A percentile compares a stretch with the other conserved stretches of the same genome.
phyloP scores from a whole-genome alignment of 306 rosid genomes.

The Medicago ruthenica region DNA sequence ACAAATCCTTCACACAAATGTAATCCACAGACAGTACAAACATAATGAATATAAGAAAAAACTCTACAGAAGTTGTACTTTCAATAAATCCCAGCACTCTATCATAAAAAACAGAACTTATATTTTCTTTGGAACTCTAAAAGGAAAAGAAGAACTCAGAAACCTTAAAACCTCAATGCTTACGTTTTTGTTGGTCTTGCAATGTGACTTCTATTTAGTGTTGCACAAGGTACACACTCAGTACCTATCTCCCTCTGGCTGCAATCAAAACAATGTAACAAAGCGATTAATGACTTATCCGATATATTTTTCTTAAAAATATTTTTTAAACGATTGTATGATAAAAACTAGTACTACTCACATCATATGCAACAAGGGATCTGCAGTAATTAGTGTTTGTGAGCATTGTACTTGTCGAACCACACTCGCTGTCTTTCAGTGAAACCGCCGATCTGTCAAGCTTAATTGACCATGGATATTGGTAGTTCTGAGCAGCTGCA shows the following conservation, averaged over 20 bases:
- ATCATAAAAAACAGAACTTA: conserved; percentile 31
- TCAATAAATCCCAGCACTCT: conserved; percentile 41
- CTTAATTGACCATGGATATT: conserved; percentile 80
- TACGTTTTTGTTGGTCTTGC: conserved; percentile 11
- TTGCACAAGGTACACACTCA: conserved; percentile 42
- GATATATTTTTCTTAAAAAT: no score
- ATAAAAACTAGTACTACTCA: conserved; percentile 51
- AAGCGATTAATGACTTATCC: background rate
- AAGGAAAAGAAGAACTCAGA: conserved; percentile 29
- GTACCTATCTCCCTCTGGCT: conserved; percentile 71
- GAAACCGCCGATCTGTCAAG: conserved; percentile 80
- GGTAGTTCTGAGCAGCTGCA: conserved; percentile 63
- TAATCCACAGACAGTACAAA: conserved; percentile 35
- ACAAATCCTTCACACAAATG: conserved; percentile 37
- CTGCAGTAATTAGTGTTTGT: conserved; percentile 74
- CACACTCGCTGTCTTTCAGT: conserved; percentile 83
- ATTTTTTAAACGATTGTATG: background rate
- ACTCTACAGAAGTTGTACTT: conserved; percentile 42
- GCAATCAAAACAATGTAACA: conserved; percentile 43
- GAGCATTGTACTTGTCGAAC: conserved; percentile 76
- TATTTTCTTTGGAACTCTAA: conserved; percentile 21
- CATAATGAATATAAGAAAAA: conserved; percentile 17
- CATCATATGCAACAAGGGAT: conserved; percentile 71
- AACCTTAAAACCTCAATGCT: conserved; percentile 33
- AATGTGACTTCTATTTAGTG: background rate